Base-by-base conservation (phyloP, 2,329 filamentous ascomycete genomes). In the Colletotrichum costaricense region DNA sequence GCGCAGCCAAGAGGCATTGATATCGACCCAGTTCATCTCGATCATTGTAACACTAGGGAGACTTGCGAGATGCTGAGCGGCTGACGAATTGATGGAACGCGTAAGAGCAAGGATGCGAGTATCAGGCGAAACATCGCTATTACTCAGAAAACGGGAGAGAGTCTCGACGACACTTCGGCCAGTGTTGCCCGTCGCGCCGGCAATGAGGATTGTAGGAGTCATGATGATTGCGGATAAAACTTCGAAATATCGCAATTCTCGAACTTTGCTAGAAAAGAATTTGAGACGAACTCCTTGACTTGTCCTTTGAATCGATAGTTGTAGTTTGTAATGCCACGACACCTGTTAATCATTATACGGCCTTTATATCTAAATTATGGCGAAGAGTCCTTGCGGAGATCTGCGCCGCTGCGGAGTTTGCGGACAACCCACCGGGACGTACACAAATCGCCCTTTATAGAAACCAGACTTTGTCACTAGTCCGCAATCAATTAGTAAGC, bases 1-100 rank as follows among this genome's bases (percentile, higher is more conserved):
- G 2, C 76, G 80, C n/a, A 86, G 80, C 84, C 84, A 86, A 54
- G 79, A 78, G 5, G 79, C n/a, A 6, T 77, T 82, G 58, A 85
- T 83, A 0, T 82, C 79, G 46, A 79, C 71, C 84, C 83, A 84
- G 75, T 80, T 78, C 24, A 81, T 49, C 58, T 84, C 81, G 1
- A 77, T 42, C 0, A 85, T 59, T 66, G 83, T 77, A 8, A 86
- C 81, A 3, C 77, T 76, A 0, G 82, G 79, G 0, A 85, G 22
- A 14, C 75, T 75, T 11, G 81, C 78, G 46, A 86, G 77, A 14
- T 78, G 14, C 56, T 81, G 74, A 4, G 80, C 78, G 1, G 67
- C 63, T 2, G 70, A 42, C 26, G 73, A 67, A 30, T 8, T 22
- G 5, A 28, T 2, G 33, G 75, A 75, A 5, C 77, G 75, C 0